These are phyloP conservation scores for Chlamydomonas asymmetrica DNA, from an alignment of 139 green algal genomes.

Conservation along the genomic window DNA sequence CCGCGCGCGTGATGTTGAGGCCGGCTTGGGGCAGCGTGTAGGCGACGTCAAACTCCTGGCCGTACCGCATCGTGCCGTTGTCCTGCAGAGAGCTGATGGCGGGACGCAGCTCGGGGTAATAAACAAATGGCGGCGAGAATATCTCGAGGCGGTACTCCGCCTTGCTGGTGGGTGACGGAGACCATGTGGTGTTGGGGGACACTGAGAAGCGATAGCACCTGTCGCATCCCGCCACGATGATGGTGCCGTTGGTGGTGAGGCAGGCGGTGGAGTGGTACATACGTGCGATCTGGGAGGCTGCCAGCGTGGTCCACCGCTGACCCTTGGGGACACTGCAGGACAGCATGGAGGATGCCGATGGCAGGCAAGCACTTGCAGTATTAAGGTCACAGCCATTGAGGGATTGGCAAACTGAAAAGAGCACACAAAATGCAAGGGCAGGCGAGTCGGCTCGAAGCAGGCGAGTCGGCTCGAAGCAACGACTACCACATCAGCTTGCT, in stretches of 20 bases:
- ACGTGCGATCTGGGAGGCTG: conserved; percentile 1
- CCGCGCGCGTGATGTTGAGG: conserved; percentile 1
- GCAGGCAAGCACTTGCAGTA: too few relatives aligned
- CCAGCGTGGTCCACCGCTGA: background rate
- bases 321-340: background rate
- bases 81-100: background rate
- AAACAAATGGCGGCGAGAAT: conserved; percentile 32
- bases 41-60: background rate
- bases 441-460: too few relatives aligned
- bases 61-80: conserved; percentile 16
- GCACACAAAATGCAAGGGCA: too few relatives aligned
- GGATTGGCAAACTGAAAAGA: too few relatives aligned
- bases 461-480: too few relatives aligned
- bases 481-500: too few relatives aligned
- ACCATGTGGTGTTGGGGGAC: conserved; percentile 11
- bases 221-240: conserved; percentile 39
- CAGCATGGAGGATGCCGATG: background rate
- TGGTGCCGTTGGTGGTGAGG: conserved; percentile 33
- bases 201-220: conserved; percentile 7
- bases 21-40: background rate
- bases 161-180: conserved; percentile 4
- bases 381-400: too few relatives aligned
- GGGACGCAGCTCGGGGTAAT: conserved; percentile 19
- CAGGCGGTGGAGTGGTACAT: conserved; percentile 25
- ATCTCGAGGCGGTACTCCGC: conserved; percentile 48